Conservation (phyloP, 352 stramenopile genomes). For the Globisporangium rhizosaccharum region DNA sequence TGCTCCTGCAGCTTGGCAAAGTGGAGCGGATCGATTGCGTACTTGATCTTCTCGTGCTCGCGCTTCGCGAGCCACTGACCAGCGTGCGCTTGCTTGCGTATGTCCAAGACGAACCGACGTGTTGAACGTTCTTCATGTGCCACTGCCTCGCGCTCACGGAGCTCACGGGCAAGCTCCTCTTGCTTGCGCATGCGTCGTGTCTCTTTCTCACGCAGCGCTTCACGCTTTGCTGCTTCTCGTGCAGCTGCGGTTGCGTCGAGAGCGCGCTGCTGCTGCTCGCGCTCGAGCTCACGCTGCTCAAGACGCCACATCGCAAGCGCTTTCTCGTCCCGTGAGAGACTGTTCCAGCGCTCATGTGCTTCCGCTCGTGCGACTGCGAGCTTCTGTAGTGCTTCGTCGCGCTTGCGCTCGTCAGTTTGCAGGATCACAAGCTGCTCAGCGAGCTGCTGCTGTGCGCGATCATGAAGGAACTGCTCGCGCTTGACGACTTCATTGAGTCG, state of each 20-base stretch:
- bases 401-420: conserved; percentile 25
- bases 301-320: conserved; percentile 15
- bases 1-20: conserved; percentile 36
- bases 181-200: conserved; percentile 23
- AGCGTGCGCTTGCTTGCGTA: conserved; percentile 31
- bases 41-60: conserved; percentile 35
- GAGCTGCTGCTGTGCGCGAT: conserved; percentile 22
- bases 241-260: conserved; percentile 1
- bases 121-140: conserved; percentile 29
- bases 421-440: conserved; percentile 18
- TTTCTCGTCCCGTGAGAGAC: conserved; percentile 25
- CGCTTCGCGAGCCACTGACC: conserved; percentile 41
- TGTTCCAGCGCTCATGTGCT: conserved; percentile 22
- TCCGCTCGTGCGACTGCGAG: conserved; percentile 15
- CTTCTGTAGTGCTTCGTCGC: conserved; percentile 24
- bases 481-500: conserved; percentile 32
- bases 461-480: conserved; percentile 25
- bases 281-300: conserved; percentile 16
- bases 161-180: conserved; percentile 32
- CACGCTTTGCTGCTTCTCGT: conserved; percentile 15
- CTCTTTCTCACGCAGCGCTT: conserved; percentile 20
- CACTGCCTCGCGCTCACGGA: conserved; percentile 29
- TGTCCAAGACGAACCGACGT: conserved; percentile 28
- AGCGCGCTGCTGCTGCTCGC: conserved; percentile 13
- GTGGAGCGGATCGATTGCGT: conserved; percentile 50